Evolutionary conservation across 208 protist genomes (phyloP), one percentile per base, ranked within the genome.

Genomic region (Trypanosoma melophagium): DNA sequence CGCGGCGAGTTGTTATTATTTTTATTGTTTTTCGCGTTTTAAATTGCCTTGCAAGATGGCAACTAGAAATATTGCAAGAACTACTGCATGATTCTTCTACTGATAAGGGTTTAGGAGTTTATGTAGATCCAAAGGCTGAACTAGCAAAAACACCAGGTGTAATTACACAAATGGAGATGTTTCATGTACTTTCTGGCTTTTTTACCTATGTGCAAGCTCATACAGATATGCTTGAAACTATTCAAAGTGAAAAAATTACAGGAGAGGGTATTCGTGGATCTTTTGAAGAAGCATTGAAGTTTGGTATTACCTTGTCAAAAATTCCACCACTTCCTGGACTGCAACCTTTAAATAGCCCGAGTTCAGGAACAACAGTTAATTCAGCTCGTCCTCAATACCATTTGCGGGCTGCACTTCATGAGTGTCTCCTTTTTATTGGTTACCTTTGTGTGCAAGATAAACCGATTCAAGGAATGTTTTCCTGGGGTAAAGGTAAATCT

Each of bases 371-470:
- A 57, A 31, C 47, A 44, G 24, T 14, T 57, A 35, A 17, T 55
- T 57, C 22, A 42, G 41, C 22, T 35, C 59, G 25, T n/a, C 51
- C 38, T 45, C 50, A 52, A 12, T 80, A 77, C 54, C 81, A 83
- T 53, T 57, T 95, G n/a, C 84, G 90, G 5, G 83, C 85, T 19
- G 74, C 84, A 10, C 58, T 95, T 47, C 90, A 95, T 55, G 90
- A 95, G 71, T 89, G 80, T 74, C 70, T 95, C 35, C 72, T 95
- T 9, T 45, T 95, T 16, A 68, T 93, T 28, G 84, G 87, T 12
- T 95, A 95, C 62, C 75, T 95, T 14, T 92, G 79, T 55, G 69
- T 95, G 13, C 85, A 92, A 49, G 83, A 95, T 66, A 66, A 64
- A 31, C 65, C 61, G 21, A 74, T 93, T 49, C 85, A 93, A 72